phyloP scores from a whole-genome alignment of 1,139 yeast genomes.

The Debaryomyces coudertii region DNA sequence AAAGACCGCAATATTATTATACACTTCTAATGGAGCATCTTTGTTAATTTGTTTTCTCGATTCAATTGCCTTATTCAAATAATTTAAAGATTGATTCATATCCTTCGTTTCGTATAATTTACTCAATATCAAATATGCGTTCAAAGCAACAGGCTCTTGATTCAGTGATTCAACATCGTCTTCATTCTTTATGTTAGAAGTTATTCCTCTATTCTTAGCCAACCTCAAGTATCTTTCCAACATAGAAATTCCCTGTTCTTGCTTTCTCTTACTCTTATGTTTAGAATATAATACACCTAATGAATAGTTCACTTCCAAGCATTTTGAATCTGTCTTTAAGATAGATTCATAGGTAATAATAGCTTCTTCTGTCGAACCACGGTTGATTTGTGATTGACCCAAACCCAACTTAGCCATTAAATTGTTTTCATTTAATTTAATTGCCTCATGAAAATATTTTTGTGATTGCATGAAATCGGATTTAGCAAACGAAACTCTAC shows the following conservation, averaged over 20 bases:
- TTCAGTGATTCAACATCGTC: conserved; percentile 32
- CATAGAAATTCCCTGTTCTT: conserved; percentile 59
- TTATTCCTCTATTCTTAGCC: conserved; percentile 50
- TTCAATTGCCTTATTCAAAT: conserved; percentile 61
- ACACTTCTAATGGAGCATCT: conserved; percentile 65
- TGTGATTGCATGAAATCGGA: conserved; percentile 70
- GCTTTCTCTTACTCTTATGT: conserved; percentile 38
- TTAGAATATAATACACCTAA: conserved; percentile 74
- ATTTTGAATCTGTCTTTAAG: conserved; percentile 65
- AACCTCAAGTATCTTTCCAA: conserved; percentile 75
- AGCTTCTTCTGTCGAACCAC: conserved; percentile 81
- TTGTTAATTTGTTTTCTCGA: conserved; percentile 44
- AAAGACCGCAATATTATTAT: conserved; percentile 86
- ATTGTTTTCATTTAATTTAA: conserved; percentile 62
- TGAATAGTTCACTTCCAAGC: conserved; percentile 75
- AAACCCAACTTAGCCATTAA: conserved; percentile 77
- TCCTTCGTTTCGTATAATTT: conserved; percentile 67
- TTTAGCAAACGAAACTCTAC: conserved; percentile 67
- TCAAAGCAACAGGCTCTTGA: conserved; percentile 66
- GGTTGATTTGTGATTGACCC: conserved; percentile 81
- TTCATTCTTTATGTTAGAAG: conserved; percentile 26
- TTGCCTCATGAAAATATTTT: conserved; percentile 71
- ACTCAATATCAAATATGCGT: conserved; percentile 71
- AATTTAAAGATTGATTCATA: conserved; percentile 59
- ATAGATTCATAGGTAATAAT: conserved; percentile 80